These are phyloP conservation scores for Chloromonas sp. DNA, from an alignment of 163 green algal genomes.

Conservation along the genomic window DNA sequence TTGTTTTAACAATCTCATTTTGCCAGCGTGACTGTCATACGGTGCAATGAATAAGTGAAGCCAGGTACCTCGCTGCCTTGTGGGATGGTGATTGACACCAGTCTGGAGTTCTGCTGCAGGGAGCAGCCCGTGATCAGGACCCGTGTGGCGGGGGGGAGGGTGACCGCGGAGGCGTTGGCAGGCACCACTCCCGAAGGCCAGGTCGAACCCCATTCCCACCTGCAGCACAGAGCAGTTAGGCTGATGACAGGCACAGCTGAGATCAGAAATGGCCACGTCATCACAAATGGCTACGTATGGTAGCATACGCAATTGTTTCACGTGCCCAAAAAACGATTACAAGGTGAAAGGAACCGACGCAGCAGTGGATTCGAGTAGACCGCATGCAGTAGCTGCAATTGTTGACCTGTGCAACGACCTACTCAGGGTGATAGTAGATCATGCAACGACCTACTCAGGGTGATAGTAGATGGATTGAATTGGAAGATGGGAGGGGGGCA, in stretches of 20 bases:
- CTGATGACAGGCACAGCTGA: neutral
- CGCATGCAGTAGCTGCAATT: too few species aligned
- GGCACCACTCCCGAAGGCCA: slow-evolving; percentile 13
- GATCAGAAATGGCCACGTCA: neutral
- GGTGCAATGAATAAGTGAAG: neutral
- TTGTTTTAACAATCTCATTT: neutral
- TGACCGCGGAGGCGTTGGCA: slow-evolving; percentile 20
- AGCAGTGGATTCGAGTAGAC: too few species aligned
- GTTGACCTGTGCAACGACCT: too few species aligned
- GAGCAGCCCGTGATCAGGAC: slow-evolving; percentile 46
- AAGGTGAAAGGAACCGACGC: neutral
- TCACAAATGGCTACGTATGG: neutral
- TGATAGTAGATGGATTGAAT: too few species aligned
- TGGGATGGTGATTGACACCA: slow-evolving; percentile 38
- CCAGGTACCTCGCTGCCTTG: slow-evolving; percentile 28
- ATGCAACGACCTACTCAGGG: too few species aligned
- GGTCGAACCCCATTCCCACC: slow-evolving; percentile 17
- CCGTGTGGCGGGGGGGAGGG: slow-evolving; percentile 31
- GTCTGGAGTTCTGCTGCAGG: slow-evolving; percentile 4
- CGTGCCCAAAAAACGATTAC: neutral
- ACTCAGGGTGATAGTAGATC: too few species aligned
- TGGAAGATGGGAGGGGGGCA: too few species aligned
- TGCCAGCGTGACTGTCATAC: neutral
- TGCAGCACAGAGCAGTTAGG: neutral
- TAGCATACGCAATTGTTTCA: neutral